These are phyloP conservation scores for Dioszegia crocea DNA, from an alignment of 768 basidiomycete species.

Conservation along the genomic window DNA sequence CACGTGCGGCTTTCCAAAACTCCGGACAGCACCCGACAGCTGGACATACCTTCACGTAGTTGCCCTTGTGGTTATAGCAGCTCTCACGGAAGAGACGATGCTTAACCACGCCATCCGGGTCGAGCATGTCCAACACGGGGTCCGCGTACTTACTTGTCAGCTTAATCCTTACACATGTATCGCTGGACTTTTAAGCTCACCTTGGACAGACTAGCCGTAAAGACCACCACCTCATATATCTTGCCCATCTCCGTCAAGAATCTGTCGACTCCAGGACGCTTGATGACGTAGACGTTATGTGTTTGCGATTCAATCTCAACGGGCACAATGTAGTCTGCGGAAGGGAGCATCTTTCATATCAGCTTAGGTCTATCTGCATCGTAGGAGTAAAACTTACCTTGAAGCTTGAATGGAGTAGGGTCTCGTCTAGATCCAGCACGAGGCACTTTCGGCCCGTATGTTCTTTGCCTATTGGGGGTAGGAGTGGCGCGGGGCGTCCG, in stretches of 20 bases:
- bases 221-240: slow-evolving; percentile 95
- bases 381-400: slow-evolving; percentile 61
- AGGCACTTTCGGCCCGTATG: slow-evolving; percentile 89
- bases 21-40: no score
- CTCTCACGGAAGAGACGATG: slow-evolving; percentile 96
- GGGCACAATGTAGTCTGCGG: slow-evolving; percentile 96
- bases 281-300: slow-evolving; percentile 99
- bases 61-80: slow-evolving; percentile 98
- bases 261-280: slow-evolving; percentile 94
- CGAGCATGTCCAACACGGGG: slow-evolving; percentile 94
- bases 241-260: slow-evolving; percentile 98
- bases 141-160: slow-evolving; percentile 74
- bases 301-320: slow-evolving; percentile 98
- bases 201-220: slow-evolving; percentile 96
- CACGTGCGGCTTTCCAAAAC: no score
- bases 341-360: slow-evolving; percentile 70
- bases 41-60: slow-evolving; percentile 99
- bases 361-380: neutral
- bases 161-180: neutral
- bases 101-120: slow-evolving; percentile 82
- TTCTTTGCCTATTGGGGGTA: slow-evolving; percentile 74
- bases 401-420: slow-evolving; percentile 94
- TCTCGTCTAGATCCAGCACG: slow-evolving; percentile 95
- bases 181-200: slow-evolving; percentile 53
- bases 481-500: slow-evolving; percentile 76